Evolutionary conservation across 768 basidiomycete species (phyloP).

Genomic region (Leccinellum rugosiceps): DNA sequence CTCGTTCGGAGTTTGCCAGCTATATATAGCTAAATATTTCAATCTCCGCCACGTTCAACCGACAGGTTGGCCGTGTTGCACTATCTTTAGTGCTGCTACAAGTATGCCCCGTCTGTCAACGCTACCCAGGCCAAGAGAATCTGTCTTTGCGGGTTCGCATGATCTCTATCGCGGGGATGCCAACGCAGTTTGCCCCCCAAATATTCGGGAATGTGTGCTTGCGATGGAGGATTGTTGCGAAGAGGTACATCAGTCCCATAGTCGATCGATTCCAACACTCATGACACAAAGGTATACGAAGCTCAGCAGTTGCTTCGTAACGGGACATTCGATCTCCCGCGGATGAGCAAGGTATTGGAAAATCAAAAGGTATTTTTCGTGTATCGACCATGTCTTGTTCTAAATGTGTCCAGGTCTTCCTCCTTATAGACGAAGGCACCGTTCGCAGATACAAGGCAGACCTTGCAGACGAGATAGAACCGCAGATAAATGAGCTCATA

Average conservation of each 20-base stretch:
- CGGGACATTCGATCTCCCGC: constrained; percentile 67
- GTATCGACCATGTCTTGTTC: neutral
- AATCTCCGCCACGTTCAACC: constrained; percentile 24
- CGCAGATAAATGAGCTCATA: constrained; percentile 73
- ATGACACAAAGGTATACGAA: constrained; percentile 51
- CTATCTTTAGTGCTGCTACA: too few relatives aligned
- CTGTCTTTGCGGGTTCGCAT: constrained; percentile 66
- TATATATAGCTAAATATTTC: constrained; percentile 29
- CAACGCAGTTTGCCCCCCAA: constrained; percentile 65
- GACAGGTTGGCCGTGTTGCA: constrained; percentile 10
- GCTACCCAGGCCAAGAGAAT: constrained; percentile 52
- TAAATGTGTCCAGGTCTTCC: constrained; percentile 55
- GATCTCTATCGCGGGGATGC: constrained; percentile 63
- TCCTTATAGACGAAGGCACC: constrained; percentile 69
- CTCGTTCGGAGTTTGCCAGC: constrained; percentile 20
- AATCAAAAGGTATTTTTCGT: constrained; percentile 54
- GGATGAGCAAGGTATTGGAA: constrained; percentile 65
- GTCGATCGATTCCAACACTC: neutral
- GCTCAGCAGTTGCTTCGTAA: constrained; percentile 66
- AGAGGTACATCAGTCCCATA: constrained; percentile 43
- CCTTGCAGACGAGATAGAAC: constrained; percentile 77
- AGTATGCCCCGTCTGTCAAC: constrained; percentile 50
- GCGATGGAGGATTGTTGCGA: constrained; percentile 82
- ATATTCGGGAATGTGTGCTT: constrained; percentile 70
- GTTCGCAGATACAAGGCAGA: constrained; percentile 73